Evolutionary conservation across 352 stramenopile species (phyloP), one percentile per base, ranked within the genome.

Genomic region (Blastocystis sp.): DNA sequence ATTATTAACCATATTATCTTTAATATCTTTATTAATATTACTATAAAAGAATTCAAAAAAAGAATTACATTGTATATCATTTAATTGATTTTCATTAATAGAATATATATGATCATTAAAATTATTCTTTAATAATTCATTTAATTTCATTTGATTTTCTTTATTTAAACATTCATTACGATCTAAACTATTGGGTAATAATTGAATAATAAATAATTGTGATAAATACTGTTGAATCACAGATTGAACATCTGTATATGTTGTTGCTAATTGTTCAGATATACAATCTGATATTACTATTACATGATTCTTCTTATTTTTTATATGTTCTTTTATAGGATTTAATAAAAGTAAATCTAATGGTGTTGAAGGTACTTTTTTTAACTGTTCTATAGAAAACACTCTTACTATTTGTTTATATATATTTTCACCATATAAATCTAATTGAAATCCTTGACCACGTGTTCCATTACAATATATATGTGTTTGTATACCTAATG

Each of bases 341-440:
- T n/a, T n/a, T n/a, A n/a, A n/a, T n/a, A n/a, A 39, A 10, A 55
- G 0, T 7, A 55, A 18, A 42, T 55, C 45, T 24, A 55, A 18
- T 6, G 45, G 45, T 10, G 45, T 55, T 10, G 45, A 55, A 19
- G 45, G 42, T 16, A 52, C 19, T 30, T 52, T 52, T 19, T 42
- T 30, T 23, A 52, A 11, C 4, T n/a, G 13, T 24, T 55, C 45
- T 0, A 42, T 6, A 52, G 39, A 30, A 55, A 19, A 55, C 13
- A 52, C 7, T 1, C 39, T 4, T 7, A 13, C 11, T 11, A 55
- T 9, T 16, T 45, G 13, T 10, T 55, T 9, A 52, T 36, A 10
- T 24, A 55, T 9, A 4, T 30, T 45, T n/a, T 24, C 6, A 9
- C 19, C 24, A 30, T 52, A 30, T 13, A 55, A 18, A 10, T 21